phyloP scores from a whole-genome alignment of 139 green algal species.

The Trebouxia sp. region DNA sequence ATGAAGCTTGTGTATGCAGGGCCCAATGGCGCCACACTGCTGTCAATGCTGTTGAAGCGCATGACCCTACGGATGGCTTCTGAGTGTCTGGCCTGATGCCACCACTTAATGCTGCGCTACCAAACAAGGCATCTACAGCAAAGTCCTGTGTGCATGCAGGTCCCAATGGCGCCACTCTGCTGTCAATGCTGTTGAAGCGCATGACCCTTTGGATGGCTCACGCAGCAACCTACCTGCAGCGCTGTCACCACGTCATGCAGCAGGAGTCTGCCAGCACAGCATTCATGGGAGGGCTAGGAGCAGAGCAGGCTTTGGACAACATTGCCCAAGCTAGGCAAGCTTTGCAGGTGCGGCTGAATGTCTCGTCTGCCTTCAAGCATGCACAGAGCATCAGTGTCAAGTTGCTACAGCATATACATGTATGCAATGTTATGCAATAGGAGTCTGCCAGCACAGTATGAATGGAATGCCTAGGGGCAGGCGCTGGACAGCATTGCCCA shows the following conservation, averaged over 20 bases:
- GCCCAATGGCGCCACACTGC: too few relatives aligned
- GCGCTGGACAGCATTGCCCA: conserved; percentile 3
- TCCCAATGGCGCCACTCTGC: not conserved
- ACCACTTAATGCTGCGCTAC: too few relatives aligned
- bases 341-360: not conserved
- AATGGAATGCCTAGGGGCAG: not conserved
- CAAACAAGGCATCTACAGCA: too few relatives aligned
- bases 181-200: conserved; percentile 6
- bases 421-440: not conserved
- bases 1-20: too few relatives aligned
- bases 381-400: too few relatives aligned
- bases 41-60: too few relatives aligned
- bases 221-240: conserved; percentile 11
- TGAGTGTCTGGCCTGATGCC: too few relatives aligned
- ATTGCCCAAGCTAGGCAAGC: conserved; percentile 8
- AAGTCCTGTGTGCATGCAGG: not conserved
- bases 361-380: not conserved
- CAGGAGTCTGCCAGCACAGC: not conserved
- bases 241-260: not conserved
- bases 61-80: too few relatives aligned
- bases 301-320: not conserved
- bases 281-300: not conserved
- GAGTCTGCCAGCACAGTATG: not conserved
- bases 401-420: too few relatives aligned
- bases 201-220: not conserved